Evolutionary conservation across 768 basidiomycete species (phyloP), one percentile per base, ranked within the genome.

Genomic region (Rickenella mellea): DNA sequence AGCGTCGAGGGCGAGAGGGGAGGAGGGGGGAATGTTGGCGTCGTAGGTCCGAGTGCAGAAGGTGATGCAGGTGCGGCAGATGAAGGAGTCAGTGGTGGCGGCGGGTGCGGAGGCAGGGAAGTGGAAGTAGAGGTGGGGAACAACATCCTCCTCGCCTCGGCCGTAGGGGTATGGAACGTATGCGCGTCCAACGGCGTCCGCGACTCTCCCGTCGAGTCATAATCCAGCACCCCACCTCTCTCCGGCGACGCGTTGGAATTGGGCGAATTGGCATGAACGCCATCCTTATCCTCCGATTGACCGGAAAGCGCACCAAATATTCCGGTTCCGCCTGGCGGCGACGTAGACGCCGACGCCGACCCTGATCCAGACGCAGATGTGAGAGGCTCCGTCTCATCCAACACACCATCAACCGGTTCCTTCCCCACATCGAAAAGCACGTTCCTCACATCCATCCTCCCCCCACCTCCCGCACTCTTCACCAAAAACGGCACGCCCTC

Each of bases 191-290:
- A 51, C 26, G 49, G 41, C 32, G 51, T 52, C 37, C 43, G 50
- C 22, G 54, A 55, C 31, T 51, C 44, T 35, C 55, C 55, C 20
- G 49, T 60, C 22, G 60, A 45, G 40, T 46, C 49, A 46, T 62
- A 62, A 2, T 27, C 41, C 1, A 20, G 33, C 9, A 29, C 12
- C 6, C 28, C 38, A 6, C 38, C 31, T 32, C 38, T 24, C 17
- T 14, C 3, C 7, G 42, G 11, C 33, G 33, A 36, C n/a, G n/a
- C n/a, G n/a, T n/a, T n/a, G n/a, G n/a, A n/a, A n/a, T n/a, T n/a
- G n/a, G n/a, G n/a, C n/a, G n/a, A n/a, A n/a, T n/a, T n/a, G n/a
- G n/a, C n/a, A n/a, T n/a, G n/a, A n/a, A n/a, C n/a, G n/a, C n/a
- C n/a, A n/a, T n/a, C n/a, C n/a, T n/a, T n/a, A n/a, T n/a, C n/a